Conservation (phyloP, 805 yeast species). For the Suhomyces emberorum region DNA sequence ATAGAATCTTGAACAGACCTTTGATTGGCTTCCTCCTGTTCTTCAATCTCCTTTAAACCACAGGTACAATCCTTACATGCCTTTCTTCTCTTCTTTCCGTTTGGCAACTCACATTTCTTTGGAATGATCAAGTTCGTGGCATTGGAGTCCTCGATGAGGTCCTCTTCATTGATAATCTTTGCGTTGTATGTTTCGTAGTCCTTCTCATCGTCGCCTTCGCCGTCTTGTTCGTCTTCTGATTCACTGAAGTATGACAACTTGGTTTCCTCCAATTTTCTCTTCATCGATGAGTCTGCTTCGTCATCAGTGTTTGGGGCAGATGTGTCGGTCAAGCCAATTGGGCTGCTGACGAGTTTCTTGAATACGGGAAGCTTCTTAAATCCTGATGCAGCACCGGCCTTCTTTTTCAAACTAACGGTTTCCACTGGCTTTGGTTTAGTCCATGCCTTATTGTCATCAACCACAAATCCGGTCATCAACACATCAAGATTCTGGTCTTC, state of each 20-base stretch:
- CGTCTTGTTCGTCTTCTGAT: constrained; percentile 46
- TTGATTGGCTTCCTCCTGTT: constrained; percentile 49
- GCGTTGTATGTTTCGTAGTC: constrained; percentile 57
- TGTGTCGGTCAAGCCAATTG: constrained; percentile 42
- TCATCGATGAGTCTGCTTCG: constrained; percentile 40
- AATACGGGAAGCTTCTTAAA: constrained; percentile 18
- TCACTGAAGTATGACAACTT: constrained; percentile 57
- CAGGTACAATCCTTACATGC: constrained; percentile 99
- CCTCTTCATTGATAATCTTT: constrained; percentile 35
- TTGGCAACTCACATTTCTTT: constrained; percentile 50
- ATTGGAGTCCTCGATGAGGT: constrained; percentile 30
- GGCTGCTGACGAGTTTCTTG: constrained; percentile 15
- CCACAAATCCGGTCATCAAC: constrained; percentile 62
- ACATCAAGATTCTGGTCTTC: constrained; percentile 55
- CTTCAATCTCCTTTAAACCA: constrained; percentile 89
- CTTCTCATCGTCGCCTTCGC: constrained; percentile 45
- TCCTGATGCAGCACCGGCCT: constrained; percentile 4
- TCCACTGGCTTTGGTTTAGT: constrained; percentile 44
- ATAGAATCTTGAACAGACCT: constrained; percentile 43
- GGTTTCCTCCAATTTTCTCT: constrained; percentile 42
- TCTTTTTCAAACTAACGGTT: constrained; percentile 26
- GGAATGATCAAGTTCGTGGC: constrained; percentile 50
- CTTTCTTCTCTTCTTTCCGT: constrained; percentile 67
- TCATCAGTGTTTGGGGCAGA: constrained; percentile 40
- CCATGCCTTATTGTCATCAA: constrained; percentile 48